Evolutionary conservation across 2,329 filamentous ascomycete genomes (phyloP).

Genomic region (Tympanopsis confertula): DNA sequence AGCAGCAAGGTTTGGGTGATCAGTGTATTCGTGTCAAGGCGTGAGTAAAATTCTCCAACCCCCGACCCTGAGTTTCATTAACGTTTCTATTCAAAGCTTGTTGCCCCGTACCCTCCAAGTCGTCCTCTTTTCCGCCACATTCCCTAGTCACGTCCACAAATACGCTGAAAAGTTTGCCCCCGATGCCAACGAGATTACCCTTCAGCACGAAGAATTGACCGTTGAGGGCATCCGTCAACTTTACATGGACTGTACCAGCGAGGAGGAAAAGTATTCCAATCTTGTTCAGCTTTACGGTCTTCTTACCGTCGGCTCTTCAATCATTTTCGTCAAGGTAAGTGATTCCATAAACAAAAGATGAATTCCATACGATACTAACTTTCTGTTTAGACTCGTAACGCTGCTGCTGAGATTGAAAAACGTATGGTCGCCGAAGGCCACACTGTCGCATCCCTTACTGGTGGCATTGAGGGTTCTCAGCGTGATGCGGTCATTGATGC

Average conservation of each 20-base stretch:
- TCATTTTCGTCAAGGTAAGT: slow-evolving; percentile 61
- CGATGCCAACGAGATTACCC: slow-evolving; percentile 53
- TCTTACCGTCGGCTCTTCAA: slow-evolving; percentile 63
- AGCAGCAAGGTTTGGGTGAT: slow-evolving; percentile 62
- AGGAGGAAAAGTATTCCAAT: slow-evolving; percentile 55
- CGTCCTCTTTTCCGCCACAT: slow-evolving; percentile 64
- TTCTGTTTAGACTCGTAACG: slow-evolving; percentile 41
- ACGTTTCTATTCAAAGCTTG: slow-evolving; percentile 25
- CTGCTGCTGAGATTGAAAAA: slow-evolving; percentile 51
- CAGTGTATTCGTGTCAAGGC: slow-evolving; percentile 62
- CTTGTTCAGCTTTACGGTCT: slow-evolving; percentile 62
- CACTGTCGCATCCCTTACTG: slow-evolving; percentile 57
- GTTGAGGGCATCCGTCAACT: slow-evolving; percentile 68
- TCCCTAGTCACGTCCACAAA: slow-evolving; percentile 50
- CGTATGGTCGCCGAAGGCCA: slow-evolving; percentile 60
- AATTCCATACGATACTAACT: not conserved
- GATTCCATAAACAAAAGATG: not conserved
- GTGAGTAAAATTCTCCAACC: slow-evolving; percentile 26
- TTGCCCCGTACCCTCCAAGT: slow-evolving; percentile 48
- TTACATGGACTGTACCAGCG: slow-evolving; percentile 56
- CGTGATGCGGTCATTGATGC: slow-evolving; percentile 57
- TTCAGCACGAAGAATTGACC: slow-evolving; percentile 60
- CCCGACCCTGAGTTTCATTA: slow-evolving; percentile 7
- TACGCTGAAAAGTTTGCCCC: slow-evolving; percentile 59
- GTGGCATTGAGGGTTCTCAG: slow-evolving; percentile 51